Evolutionary conservation across 352 stramenopile species (phyloP).

Genomic region (Globisporangium splendens): DNA sequence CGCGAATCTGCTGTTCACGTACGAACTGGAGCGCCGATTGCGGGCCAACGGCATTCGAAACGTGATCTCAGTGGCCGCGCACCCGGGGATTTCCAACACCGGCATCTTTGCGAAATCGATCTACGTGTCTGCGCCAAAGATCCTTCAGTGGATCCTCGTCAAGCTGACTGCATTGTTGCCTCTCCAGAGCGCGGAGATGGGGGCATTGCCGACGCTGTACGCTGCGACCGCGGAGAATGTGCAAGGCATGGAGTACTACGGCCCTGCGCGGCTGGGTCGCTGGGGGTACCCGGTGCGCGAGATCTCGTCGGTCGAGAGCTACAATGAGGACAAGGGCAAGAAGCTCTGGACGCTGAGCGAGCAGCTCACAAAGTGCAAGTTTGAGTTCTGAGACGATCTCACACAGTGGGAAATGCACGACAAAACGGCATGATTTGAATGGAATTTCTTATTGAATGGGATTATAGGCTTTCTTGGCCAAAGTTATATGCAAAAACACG

Average conservation of each 20-base stretch:
- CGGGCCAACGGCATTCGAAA: conserved; percentile 18
- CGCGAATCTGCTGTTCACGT: conserved; percentile 43
- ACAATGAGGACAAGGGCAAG: conserved; percentile 8
- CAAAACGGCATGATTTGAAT: too few species aligned
- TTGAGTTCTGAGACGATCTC: conserved; percentile 2
- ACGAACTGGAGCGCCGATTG: conserved; percentile 42
- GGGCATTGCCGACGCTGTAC: conserved; percentile 8
- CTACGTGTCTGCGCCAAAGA: conserved; percentile 15
- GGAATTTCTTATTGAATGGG: too few species aligned
- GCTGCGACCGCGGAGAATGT: conserved; percentile 8
- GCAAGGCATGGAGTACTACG: conserved; percentile 15
- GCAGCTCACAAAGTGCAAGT: conserved; percentile 10
- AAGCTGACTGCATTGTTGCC: conserved; percentile 3
- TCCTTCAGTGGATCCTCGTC: conserved; percentile 8
- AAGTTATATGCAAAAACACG: too few species aligned
- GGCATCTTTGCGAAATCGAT: conserved; percentile 37
- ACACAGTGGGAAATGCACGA: too few species aligned
- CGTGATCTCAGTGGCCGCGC: conserved; percentile 33
- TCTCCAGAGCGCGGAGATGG: conserved; percentile 6
- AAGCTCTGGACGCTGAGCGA: conserved; percentile 17
- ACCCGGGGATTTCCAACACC: conserved; percentile 35
- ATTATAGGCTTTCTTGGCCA: too few species aligned
- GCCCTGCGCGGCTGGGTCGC: background rate
- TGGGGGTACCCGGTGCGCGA: conserved; percentile 17
- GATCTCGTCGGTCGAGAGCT: conserved; percentile 12